A percentile compares a stretch with the other conserved stretches of the same genome.
Conservation (phyloP, 2,329 filamentous ascomycete genomes). For the Fusarium nanum region DNA sequence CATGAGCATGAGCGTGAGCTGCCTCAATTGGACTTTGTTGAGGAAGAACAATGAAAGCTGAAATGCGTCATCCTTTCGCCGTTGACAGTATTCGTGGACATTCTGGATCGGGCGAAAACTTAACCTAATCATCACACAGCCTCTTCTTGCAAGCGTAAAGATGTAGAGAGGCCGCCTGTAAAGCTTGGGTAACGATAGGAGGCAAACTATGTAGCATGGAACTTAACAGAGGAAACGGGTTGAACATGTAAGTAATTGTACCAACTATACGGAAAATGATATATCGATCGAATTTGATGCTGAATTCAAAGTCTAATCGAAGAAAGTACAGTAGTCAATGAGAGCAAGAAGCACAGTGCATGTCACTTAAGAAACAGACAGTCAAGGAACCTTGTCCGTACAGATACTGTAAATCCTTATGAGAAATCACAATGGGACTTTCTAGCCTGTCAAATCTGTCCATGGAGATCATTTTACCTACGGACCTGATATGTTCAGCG, state of each 20-base stretch:
- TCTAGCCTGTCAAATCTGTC: background rate
- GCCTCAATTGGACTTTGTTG: slow-evolving; percentile 14
- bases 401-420: background rate
- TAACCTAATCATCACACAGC: slow-evolving; percentile 32
- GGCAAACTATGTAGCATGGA: background rate
- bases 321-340: background rate
- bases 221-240: background rate
- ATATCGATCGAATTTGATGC: background rate
- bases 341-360: slow-evolving; percentile 6
- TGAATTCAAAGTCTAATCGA: background rate
- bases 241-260: background rate
- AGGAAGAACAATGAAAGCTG: slow-evolving; percentile 14
- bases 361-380: background rate
- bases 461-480: background rate
- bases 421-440: background rate
- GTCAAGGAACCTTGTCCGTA: background rate
- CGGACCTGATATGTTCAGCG: background rate
- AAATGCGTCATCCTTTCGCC: slow-evolving; percentile 17
- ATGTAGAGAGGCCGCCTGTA: slow-evolving; percentile 37
- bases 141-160: slow-evolving; percentile 30
- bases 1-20: slow-evolving; percentile 20
- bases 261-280: background rate
- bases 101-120: background rate
- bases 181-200: background rate
- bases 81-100: background rate